Evolutionary conservation across 495 filamentous ascomycete species (phyloP), one percentile per base, ranked within the genome.

Genomic region (Tuber indicum): DNA sequence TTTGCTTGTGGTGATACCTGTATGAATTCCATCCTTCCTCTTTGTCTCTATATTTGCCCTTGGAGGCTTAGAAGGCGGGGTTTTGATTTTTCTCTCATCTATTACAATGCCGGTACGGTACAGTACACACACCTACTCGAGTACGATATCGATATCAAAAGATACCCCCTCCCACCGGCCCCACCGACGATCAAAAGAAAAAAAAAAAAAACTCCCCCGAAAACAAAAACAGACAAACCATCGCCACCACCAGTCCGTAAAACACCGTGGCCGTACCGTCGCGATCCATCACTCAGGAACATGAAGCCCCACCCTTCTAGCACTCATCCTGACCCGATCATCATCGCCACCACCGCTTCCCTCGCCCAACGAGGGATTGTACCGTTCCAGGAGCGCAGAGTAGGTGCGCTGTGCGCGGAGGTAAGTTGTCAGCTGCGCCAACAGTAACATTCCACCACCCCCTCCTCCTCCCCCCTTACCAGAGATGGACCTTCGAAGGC

Each of bases 301-400:
- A 86, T 96, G 88, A 90, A 97, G 91, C 42, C 95, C 96, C 70
- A 98, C 93, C 84, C 93, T 88, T 85, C 92, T 86, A 21, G 96
- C 95, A 76, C 93, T 92, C 87, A 97, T 86, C 75, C 92, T 82
- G 62, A 97, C 90, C 92, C 86, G 94, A 74, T 82, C 94, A 85
- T 96, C 93, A 43, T 91, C 80, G 72, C 80, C 93, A 85, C 96
- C 39, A 39, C 91, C 80, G n/a, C n/a, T n/a, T 91, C 90, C 89
- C 95, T 90, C 4, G 4, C 3, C 71, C 86, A 94, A 91, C 9
- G 93, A 93, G 10, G 94, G 94, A 83, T 98, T 99, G 85, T 98
- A 99, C 81, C 93, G 87, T 84, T 97, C 95, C 41, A 98, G 77
- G 49, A 98, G 84, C 62, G 88, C 90, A 10, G 88, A 87, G 82